These are phyloP conservation scores for Leptographium galeiforme DNA, from an alignment of 2,329 filamentous ascomycete genomes.

Conservation along the genomic window DNA sequence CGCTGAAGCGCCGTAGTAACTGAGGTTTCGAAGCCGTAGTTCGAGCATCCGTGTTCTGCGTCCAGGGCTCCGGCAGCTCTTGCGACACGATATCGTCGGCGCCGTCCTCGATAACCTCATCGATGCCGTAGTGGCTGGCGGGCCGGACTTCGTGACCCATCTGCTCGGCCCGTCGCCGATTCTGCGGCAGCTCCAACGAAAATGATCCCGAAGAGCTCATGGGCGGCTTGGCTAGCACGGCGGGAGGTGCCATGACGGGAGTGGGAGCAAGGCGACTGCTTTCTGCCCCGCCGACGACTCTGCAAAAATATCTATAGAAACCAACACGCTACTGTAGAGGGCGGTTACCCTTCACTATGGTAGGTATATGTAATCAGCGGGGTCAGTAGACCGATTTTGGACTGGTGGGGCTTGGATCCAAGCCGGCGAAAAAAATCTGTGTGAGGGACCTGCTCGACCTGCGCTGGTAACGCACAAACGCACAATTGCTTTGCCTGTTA, in stretches of 20 bases:
- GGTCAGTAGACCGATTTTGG: not conserved
- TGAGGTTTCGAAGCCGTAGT: conserved; percentile 16
- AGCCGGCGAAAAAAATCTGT: not conserved
- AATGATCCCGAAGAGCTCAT: conserved; percentile 3
- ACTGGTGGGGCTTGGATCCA: not conserved
- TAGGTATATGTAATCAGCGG: not conserved
- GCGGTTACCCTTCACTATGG: too few species aligned
- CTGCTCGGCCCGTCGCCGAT: conserved; percentile 36
- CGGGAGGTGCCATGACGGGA: not conserved
- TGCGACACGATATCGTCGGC: conserved; percentile 21
- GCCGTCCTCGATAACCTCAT: conserved; percentile 48
- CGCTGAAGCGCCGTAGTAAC: conserved; percentile 38
- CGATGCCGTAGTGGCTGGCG: conserved; percentile 47
- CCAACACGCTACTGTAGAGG: not conserved
- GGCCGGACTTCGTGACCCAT: conserved; percentile 14
- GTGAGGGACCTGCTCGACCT: not conserved
- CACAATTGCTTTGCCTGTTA: conserved; percentile 1
- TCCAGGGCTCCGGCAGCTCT: not conserved
- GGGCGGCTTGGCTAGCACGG: conserved; percentile 1
- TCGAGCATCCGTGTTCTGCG: not conserved
- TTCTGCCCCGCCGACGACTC: too few species aligned
- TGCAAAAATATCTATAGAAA: not conserved
- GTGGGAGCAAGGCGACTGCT: not conserved
- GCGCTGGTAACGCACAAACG: conserved; percentile 1
- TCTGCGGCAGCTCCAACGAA: conserved; percentile 44